These are phyloP conservation scores for Coniosporium apollinis DNA, from an alignment of 495 filamentous ascomycete species.

Conservation along the genomic window DNA sequence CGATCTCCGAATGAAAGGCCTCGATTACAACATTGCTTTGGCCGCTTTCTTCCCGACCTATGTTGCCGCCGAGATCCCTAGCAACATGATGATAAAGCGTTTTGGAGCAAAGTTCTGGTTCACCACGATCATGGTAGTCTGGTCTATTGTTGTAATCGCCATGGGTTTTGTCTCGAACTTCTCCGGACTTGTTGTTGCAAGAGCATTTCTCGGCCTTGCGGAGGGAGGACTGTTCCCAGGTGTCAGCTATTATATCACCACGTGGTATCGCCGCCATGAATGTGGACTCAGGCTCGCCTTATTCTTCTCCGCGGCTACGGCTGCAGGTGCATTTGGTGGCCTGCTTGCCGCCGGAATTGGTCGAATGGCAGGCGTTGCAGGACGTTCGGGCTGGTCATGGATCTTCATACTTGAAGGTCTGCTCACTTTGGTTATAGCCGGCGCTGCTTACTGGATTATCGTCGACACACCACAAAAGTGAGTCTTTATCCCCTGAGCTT, in stretches of 20 bases:
- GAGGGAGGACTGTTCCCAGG: slow-evolving; percentile 46
- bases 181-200: slow-evolving; percentile 24
- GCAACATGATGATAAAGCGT: slow-evolving; percentile 47
- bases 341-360: slow-evolving; percentile 8
- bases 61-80: slow-evolving; percentile 43
- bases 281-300: slow-evolving; percentile 7
- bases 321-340: slow-evolving; percentile 24
- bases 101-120: slow-evolving; percentile 41
- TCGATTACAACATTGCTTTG: slow-evolving; percentile 41
- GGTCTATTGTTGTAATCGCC: slow-evolving; percentile 26
- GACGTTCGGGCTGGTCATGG: background rate
- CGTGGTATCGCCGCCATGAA: slow-evolving; percentile 17
- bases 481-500: too few species aligned
- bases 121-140: slow-evolving; percentile 33
- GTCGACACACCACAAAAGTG: too few species aligned
- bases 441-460: slow-evolving; percentile 5
- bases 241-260: slow-evolving; percentile 17
- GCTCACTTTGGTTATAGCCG: slow-evolving; percentile 2
- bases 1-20: slow-evolving; percentile 38
- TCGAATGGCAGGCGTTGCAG: background rate
- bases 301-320: slow-evolving; percentile 26
- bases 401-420: background rate
- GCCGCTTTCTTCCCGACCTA: slow-evolving; percentile 50
- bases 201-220: slow-evolving; percentile 70
- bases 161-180: slow-evolving; percentile 37